Evolutionary conservation across 148 eudicot genomes (phyloP).

Genomic region (Nyssa sinensis): DNA sequence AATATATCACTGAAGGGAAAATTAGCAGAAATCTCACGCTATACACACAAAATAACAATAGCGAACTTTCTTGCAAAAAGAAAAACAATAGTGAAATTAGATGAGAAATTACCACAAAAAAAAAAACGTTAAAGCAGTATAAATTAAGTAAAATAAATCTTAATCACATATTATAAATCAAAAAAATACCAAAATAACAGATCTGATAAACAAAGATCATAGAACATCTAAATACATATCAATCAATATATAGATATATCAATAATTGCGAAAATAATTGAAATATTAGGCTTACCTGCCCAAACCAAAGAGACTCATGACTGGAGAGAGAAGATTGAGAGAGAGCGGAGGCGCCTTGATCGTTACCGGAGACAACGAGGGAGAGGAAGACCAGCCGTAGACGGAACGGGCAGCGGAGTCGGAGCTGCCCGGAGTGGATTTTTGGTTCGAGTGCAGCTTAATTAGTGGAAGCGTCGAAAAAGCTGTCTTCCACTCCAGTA

Average conservation of each 20-base stretch:
- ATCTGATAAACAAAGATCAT: not conserved
- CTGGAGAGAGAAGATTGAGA: slow-evolving; percentile 16
- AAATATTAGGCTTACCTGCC: slow-evolving; percentile 53
- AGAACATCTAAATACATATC: not conserved
- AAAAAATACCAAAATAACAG: slow-evolving; percentile 10
- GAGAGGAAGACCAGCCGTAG: not conserved
- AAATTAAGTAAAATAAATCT: not conserved
- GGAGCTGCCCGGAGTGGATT: not conserved
- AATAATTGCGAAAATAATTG: slow-evolving; percentile 1
- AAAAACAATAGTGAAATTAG: not conserved
- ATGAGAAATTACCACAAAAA: not conserved
- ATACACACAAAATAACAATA: no score
- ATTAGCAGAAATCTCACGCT: no score
- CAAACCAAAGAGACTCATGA: slow-evolving; percentile 89
- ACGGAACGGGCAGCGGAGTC: slow-evolving; percentile 1
- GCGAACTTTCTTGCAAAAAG: not conserved
- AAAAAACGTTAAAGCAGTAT: slow-evolving; percentile 9
- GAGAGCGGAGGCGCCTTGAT: not conserved
- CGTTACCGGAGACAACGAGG: not conserved
- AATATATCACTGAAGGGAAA: no score
- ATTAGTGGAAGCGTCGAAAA: slow-evolving; percentile 2
- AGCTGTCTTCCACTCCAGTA: not conserved
- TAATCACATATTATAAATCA: slow-evolving; percentile 11
- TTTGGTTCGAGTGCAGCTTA: not conserved
- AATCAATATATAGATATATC: not conserved